These are phyloP conservation scores for Ambrosiella xylebori DNA, from an alignment of 2,329 filamentous ascomycete genomes.

Conservation along the genomic window DNA sequence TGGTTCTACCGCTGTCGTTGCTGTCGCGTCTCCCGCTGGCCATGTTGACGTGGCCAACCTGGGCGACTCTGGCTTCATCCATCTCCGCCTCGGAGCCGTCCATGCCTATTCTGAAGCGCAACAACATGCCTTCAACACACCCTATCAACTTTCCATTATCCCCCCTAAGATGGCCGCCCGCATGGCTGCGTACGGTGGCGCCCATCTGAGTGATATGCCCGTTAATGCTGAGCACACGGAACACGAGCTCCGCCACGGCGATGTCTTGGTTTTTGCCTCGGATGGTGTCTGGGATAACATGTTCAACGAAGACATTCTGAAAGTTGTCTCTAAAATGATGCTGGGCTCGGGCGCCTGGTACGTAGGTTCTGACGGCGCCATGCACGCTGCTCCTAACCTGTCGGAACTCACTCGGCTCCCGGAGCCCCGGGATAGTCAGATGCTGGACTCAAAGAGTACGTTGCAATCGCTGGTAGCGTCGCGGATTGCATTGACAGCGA, in stretches of 20 bases:
- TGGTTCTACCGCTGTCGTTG: slow-evolving; percentile 86
- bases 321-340: slow-evolving; percentile 65
- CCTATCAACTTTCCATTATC: slow-evolving; percentile 81
- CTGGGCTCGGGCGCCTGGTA: slow-evolving; percentile 56
- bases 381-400: slow-evolving; percentile 46
- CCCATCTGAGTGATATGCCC: slow-evolving; percentile 66
- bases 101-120: slow-evolving; percentile 70
- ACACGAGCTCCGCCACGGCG: slow-evolving; percentile 67
- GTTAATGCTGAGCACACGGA: slow-evolving; percentile 66
- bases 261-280: slow-evolving; percentile 83
- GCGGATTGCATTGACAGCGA: slow-evolving; percentile 66
- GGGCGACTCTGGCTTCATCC: slow-evolving; percentile 85
- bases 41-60: slow-evolving; percentile 78
- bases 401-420: slow-evolving; percentile 26
- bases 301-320: slow-evolving; percentile 74
- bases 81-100: slow-evolving; percentile 71
- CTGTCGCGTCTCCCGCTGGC: slow-evolving; percentile 54
- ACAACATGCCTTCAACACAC: slow-evolving; percentile 95
- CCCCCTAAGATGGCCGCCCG: slow-evolving; percentile 64
- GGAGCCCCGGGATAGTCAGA: slow-evolving; percentile 15
- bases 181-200: slow-evolving; percentile 67
- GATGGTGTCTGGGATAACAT: slow-evolving; percentile 96
- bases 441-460: slow-evolving; percentile 22
- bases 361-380: slow-evolving; percentile 38
- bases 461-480: slow-evolving; percentile 66